Percentiles rank a stretch among this genome's conserved stretches.
Evolutionary conservation across 345 rosid genomes (phyloP).

Genomic region (rapeseed (Brassica napus)): DNA sequence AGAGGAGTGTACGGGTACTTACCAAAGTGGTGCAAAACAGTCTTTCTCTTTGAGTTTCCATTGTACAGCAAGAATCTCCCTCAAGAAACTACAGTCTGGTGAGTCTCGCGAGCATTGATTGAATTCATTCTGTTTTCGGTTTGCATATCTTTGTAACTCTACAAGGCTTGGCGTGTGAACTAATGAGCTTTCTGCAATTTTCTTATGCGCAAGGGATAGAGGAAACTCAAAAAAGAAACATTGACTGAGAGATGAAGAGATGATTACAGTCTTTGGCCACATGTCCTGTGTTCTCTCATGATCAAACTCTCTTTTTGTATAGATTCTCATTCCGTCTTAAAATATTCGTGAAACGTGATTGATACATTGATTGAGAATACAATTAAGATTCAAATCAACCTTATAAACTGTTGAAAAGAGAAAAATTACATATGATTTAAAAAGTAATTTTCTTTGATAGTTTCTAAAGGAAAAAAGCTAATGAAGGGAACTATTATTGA

Average conservation of each 20-base stretch:
- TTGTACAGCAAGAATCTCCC: constrained; percentile 72
- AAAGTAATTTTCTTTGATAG: background rate
- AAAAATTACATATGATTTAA: constrained; percentile 1
- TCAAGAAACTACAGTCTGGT: constrained; percentile 63
- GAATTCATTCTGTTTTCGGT: background rate
- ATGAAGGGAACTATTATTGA: constrained; percentile 50
- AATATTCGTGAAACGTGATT: constrained; percentile 8
- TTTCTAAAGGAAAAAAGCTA: constrained; percentile 9
- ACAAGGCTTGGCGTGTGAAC: background rate
- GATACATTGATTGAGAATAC: constrained; percentile 28
- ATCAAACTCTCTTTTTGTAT: constrained; percentile 25
- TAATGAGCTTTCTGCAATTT: constrained; percentile 4
- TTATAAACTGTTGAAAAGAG: constrained; percentile 1
- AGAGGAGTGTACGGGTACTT: constrained; percentile 58
- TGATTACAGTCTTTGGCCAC: background rate
- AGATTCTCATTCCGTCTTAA: constrained; percentile 19
- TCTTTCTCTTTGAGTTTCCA: constrained; percentile 75
- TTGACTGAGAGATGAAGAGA: constrained; percentile 33
- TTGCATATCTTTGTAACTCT: background rate
- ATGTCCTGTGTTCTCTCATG: background rate
- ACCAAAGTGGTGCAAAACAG: constrained; percentile 72
- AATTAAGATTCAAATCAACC: constrained; percentile 13
- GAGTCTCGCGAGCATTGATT: constrained; percentile 33
- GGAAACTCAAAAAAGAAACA: constrained; percentile 14
- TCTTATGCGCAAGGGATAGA: constrained; percentile 37